Base-by-base conservation (phyloP, 805 yeast species). In the Lipomyces mesembrius region DNA sequence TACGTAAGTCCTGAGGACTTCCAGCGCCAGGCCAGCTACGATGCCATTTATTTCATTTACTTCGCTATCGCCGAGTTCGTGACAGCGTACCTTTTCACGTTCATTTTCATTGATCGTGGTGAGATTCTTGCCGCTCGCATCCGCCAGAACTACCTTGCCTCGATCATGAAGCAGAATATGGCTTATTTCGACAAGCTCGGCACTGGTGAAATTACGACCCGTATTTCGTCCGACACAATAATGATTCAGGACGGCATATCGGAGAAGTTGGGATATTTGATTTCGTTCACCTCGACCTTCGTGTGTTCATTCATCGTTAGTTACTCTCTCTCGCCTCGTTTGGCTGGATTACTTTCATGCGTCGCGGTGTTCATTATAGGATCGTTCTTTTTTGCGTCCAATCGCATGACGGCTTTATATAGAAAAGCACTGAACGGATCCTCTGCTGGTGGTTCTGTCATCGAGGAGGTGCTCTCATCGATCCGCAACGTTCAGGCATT, bases 101-200 rank as follows among this genome's bases (percentile, higher is more conserved):
- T 64, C 63, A 69, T 80, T 25, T 78, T 78, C 34, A 79, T 78
- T 1, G 77, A 77, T 53, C 74, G 78, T 6, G 83, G 83, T 27
- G 83, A 81, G 71, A 74, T 78, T 17, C 71, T 80, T 43, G 74
- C 84, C 2, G 78, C 80, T 9, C 72, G 82, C 29, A 77, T 79
- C 67, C 77, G 83, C 22, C 76, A 78, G 67, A 63, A 74, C 57
- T 80, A 79, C 63, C 71, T 80, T 35, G 67, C 72, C 59, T 78
- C 82, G 0, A 72, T 78, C 9, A 71, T 80, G 57, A 74, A 80
- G 56, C 83, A 80, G 67, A 80, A 80, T 57, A 75, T 80, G 46
- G 83, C 79, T 22, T 81, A 76, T 64, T 81, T 80, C 66, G 83
- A 80, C 69, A 74, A 76, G 51, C 73, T 80, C 11, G 83, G 83